These are phyloP conservation scores for Lipomyces chichibuensis DNA, from an alignment of 805 yeast species.

Conservation along the genomic window DNA sequence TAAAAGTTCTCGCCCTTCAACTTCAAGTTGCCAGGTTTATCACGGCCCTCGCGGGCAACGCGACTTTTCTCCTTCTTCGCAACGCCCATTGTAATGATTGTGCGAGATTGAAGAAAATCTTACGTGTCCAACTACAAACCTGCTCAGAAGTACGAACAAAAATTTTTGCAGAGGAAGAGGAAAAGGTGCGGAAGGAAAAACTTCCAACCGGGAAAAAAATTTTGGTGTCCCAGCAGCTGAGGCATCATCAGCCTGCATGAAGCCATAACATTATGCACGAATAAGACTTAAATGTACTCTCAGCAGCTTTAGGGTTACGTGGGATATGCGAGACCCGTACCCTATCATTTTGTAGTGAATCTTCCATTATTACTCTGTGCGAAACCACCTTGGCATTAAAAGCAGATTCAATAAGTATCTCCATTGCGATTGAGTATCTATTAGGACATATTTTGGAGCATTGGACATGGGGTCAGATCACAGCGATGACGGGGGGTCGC, in stretches of 20 bases:
- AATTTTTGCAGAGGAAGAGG: neutral
- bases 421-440: neutral
- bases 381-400: neutral
- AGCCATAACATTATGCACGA: neutral
- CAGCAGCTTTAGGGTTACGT: neutral
- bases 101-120: neutral
- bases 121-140: neutral
- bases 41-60: constrained; percentile 76
- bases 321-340: neutral
- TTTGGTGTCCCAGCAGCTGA: constrained; percentile 3
- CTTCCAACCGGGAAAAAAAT: constrained; percentile 6
- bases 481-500: neutral
- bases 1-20: constrained; percentile 97
- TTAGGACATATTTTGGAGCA: neutral
- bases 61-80: constrained; percentile 89
- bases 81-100: constrained; percentile 68
- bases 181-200: neutral
- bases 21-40: constrained; percentile 77
- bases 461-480: neutral
- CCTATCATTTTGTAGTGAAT: neutral
- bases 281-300: neutral
- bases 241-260: neutral
- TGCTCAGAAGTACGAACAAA: constrained; percentile 2
- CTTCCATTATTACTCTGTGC: neutral
- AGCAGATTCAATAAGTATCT: neutral